Percentiles rank a stretch among this genome's conserved stretches.
phyloP scores from a whole-genome alignment of 1,139 yeast species.

The Magnusiomyces clavatus region DNA sequence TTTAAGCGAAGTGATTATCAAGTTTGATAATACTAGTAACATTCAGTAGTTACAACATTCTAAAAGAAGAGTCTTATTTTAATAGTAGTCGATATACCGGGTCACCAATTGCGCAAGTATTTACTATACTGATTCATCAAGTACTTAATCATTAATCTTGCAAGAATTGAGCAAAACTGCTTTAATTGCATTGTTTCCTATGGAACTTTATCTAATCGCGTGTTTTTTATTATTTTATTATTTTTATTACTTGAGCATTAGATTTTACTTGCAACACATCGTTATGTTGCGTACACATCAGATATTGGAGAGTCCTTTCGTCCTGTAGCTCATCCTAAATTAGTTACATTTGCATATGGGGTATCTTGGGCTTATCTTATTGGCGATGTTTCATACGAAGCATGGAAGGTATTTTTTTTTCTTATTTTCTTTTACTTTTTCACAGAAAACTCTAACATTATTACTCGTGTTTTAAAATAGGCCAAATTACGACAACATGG shows the following conservation, averaged over 20 bases:
- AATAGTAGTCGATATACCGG: too few species aligned
- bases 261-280: conserved; percentile 63
- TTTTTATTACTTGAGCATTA: conserved; percentile 2
- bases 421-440: conserved; percentile 13
- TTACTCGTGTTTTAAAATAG: neutral
- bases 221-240: too few species aligned
- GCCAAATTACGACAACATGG: conserved; percentile 65
- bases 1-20: too few species aligned
- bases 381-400: conserved; percentile 71
- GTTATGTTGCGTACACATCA: conserved; percentile 82
- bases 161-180: neutral
- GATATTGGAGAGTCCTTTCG: conserved; percentile 88
- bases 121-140: neutral
- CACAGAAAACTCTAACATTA: neutral
- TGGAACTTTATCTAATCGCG: neutral
- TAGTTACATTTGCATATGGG: conserved; percentile 62
- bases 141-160: neutral
- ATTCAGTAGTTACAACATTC: too few species aligned
- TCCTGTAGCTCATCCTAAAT: conserved; percentile 66
- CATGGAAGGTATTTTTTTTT: conserved; percentile 44
- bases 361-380: conserved; percentile 69
- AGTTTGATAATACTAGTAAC: too few species aligned
- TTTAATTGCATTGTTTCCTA: neutral
- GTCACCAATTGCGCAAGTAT: neutral
- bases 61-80: too few species aligned